Percentiles rank a stretch among this genome's conserved stretches.
Conservation (phyloP, 2,329 filamentous ascomycete species). For the Alternaria sp. region DNA sequence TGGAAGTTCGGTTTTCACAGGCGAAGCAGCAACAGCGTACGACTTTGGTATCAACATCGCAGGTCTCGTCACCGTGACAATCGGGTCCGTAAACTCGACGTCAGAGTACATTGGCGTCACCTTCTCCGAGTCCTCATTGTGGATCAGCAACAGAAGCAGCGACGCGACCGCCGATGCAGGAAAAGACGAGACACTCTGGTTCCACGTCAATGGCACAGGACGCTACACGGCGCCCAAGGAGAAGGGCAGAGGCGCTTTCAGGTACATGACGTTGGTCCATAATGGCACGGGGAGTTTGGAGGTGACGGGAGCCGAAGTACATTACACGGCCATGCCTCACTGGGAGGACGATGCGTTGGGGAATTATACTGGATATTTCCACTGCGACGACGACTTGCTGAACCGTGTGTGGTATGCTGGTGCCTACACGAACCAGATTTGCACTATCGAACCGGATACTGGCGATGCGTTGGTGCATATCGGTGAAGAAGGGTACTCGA, state of each 20-base stretch:
- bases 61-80: conserved; percentile 50
- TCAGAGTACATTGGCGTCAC: conserved; percentile 54
- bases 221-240: conserved; percentile 54
- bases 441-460: conserved; percentile 49
- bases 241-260: conserved; percentile 57
- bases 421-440: conserved; percentile 53
- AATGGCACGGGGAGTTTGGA: conserved; percentile 55
- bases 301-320: conserved; percentile 48
- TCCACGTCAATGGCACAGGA: conserved; percentile 52
- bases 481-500: conserved; percentile 29
- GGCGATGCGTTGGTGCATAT: conserved; percentile 51
- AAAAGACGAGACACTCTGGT: conserved; percentile 61
- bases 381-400: conserved; percentile 55
- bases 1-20: conserved; percentile 48
- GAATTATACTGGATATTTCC: conserved; percentile 55
- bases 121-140: conserved; percentile 56
- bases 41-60: conserved; percentile 57
- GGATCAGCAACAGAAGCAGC: conserved; percentile 58
- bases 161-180: conserved; percentile 60
- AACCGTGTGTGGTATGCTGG: conserved; percentile 58
- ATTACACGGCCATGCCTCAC: conserved; percentile 59
- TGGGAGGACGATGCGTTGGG: conserved; percentile 48
- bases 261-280: conserved; percentile 57
- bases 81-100: conserved; percentile 45
- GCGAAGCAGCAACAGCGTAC: conserved; percentile 51